Percentiles rank a stretch among this genome's conserved stretches.
Conservation (phyloP, 2,329 filamentous ascomycete species). For the Scleromitrula shiraiana region DNA sequence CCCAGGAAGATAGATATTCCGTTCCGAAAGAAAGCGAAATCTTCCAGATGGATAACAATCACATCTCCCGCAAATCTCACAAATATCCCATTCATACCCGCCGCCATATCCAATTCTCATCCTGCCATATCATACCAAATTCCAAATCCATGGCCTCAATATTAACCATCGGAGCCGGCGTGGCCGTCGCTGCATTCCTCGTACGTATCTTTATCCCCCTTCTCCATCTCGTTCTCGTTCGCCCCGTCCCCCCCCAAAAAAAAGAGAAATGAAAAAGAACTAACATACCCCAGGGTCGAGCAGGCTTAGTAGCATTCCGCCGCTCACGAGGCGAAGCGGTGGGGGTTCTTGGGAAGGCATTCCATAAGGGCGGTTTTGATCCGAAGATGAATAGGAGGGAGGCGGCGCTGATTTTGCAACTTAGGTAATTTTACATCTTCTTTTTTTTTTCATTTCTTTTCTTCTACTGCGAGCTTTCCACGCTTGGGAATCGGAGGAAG, state of each 20-base stretch:
- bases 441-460: background rate
- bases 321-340: constrained; percentile 67
- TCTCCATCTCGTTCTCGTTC: constrained; percentile 12
- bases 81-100: too few relatives aligned
- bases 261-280: background rate
- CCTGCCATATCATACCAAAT: too few relatives aligned
- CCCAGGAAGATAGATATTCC: too few relatives aligned
- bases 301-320: constrained; percentile 81
- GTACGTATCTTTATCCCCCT: constrained; percentile 33
- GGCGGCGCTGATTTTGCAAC: constrained; percentile 80
- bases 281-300: constrained; percentile 60
- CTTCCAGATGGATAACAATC: too few relatives aligned
- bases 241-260: background rate
- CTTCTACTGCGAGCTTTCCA: too few relatives aligned
- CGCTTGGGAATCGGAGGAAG: too few relatives aligned
- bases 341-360: constrained; percentile 78
- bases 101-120: too few relatives aligned
- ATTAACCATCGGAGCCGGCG: constrained; percentile 50
- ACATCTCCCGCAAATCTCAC: too few relatives aligned
- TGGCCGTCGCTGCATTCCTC: constrained; percentile 58
- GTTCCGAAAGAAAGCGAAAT: too few relatives aligned
- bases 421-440: constrained; percentile 64
- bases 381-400: constrained; percentile 87
- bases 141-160: constrained; percentile 60
- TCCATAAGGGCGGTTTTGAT: constrained; percentile 99